Base-by-base conservation (phyloP, 345 rosid genomes). In the Eucalyptus curtisii region DNA sequence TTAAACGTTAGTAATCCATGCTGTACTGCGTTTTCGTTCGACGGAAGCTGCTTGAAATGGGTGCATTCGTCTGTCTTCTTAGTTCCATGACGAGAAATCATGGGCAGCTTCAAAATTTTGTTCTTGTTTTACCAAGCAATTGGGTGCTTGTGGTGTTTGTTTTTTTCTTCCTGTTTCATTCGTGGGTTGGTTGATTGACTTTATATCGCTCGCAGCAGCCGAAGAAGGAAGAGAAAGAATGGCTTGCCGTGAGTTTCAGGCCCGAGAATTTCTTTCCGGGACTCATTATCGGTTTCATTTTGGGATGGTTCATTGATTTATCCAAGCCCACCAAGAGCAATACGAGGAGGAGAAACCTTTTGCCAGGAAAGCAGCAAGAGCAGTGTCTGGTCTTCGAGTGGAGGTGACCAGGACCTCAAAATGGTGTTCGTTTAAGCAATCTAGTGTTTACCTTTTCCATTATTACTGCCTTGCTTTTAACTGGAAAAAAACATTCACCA, bases 211-310 rank as follows among this genome's bases (percentile, higher is more conserved):
- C 87, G 92, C 90, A 91, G 93, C 89, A 90, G 91, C 94, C 94
- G 92, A 94, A 92, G 88, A 93, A 86, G 88, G 20, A 86, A 76
- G 94, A 94, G 88, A 92, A 86, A 88, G 92, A 92, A 81, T 92
- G 93, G 88, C 89, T 97, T 37, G 88, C 95, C 16, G 97, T 91
- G 76, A 94, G 97, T 93, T 97, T 97, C 90, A 93, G 88, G 92
- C 91, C 93, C 12, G 97, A 96, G 91, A 97, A 97, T 90, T 95
- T 96, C 89, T 89, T 96, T 88, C 98, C 99, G 4, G 98, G 99
- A 42, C 89, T 97, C 80, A 92, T 96, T 37, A 95, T 97, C 53
- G 99, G 99, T 87, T 96, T 97, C 95, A 93, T 97, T 90, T 86
- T 94, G 10, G 99, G 99, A 71, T 91, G 95, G 93, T 87, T 97